Evolutionary conservation across 306 rosid genomes (phyloP).

Genomic region (Psophocarpus tetragonolobus): DNA sequence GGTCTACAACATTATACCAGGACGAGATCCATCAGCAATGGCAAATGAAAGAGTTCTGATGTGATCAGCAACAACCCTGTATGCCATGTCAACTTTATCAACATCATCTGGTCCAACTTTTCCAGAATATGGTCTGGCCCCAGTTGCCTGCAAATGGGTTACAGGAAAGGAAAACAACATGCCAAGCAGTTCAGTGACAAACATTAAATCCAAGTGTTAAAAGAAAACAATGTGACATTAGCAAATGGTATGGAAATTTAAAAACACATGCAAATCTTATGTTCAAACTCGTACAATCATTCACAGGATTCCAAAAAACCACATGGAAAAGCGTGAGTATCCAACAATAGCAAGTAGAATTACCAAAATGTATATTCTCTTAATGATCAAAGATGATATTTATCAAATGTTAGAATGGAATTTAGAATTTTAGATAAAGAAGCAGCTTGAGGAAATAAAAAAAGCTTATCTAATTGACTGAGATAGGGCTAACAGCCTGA

Average conservation of each 20-base stretch:
- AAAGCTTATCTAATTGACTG: not conserved
- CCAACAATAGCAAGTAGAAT: not conserved
- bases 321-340: not conserved
- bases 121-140: conserved; percentile 83
- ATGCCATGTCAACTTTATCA: conserved; percentile 93
- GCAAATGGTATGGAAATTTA: not conserved
- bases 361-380: not conserved
- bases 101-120: conserved; percentile 84
- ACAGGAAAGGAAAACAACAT: not conserved
- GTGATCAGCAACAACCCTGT: conserved; percentile 80
- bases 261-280: not conserved
- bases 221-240: not conserved
- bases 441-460: not conserved
- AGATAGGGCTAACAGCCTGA: not conserved
- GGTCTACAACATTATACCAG: conserved; percentile 57
- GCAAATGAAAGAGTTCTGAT: conserved; percentile 84
- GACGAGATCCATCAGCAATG: conserved; percentile 97
- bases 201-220: not conserved
- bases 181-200: not conserved
- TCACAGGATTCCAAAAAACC: not conserved
- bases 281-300: not conserved
- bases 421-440: not conserved
- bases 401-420: too few relatives aligned
- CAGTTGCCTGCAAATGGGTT: conserved; percentile 70
- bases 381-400: not conserved